Conservation (phyloP, 2,329 filamentous ascomycete genomes). For the Pestalotiopsis fici region DNA sequence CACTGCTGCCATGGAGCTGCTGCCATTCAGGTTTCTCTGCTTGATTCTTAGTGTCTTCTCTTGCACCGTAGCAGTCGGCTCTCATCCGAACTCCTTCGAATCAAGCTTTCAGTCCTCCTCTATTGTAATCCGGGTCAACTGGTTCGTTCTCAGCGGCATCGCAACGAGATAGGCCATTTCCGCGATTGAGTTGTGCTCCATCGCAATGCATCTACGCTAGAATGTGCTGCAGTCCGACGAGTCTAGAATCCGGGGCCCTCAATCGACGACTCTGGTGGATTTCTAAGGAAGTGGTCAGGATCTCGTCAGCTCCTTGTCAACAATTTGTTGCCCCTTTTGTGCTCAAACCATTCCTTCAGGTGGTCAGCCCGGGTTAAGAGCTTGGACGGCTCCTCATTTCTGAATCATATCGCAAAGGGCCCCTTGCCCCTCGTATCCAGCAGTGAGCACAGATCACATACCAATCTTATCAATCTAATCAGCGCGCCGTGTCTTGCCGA, state of each 20-base stretch:
- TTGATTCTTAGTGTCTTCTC: not conserved
- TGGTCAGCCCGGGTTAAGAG: not conserved
- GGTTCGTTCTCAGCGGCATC: not conserved
- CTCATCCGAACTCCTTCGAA: not conserved
- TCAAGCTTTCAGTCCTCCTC: not conserved
- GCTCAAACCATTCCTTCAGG: not conserved
- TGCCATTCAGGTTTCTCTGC: not conserved
- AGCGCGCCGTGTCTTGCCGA: constrained; percentile 3
- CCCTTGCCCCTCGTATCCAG: not conserved
- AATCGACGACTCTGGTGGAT: not conserved
- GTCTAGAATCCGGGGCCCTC: not conserved
- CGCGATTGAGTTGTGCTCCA: not conserved
- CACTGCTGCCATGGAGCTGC: too few relatives aligned
- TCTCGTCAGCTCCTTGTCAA: not conserved
- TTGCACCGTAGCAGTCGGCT: not conserved
- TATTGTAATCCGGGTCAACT: not conserved
- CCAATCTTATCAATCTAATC: constrained; percentile 31
- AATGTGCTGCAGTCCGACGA: not conserved
- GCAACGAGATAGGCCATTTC: not conserved
- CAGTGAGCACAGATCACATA: constrained; percentile 5
- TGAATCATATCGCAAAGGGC: not conserved
- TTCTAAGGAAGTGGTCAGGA: not conserved
- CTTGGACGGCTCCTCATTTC: constrained; percentile 3
- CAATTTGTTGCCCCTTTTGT: not conserved
- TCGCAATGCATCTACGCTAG: not conserved